Percentiles rank a stretch among this genome's conserved stretches.
Conservation (phyloP, 345 rosid species). For the Syzygium aromaticum region DNA sequence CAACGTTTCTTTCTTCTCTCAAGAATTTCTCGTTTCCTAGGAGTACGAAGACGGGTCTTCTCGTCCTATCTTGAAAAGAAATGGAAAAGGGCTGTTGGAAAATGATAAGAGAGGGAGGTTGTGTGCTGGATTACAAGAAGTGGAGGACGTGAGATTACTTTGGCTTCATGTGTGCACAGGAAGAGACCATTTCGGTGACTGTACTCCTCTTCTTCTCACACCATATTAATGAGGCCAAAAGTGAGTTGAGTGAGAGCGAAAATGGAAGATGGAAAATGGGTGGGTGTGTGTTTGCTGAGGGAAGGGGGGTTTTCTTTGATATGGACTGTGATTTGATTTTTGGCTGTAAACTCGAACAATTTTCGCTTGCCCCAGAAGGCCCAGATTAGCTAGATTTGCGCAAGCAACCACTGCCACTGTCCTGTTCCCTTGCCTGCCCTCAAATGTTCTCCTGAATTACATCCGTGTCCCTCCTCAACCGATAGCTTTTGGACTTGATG, state of each 20-base stretch:
- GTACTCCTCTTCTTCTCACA: background rate
- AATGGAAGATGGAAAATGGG: background rate
- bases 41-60: background rate
- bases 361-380: conserved; percentile 2
- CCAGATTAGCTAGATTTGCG: conserved; percentile 30
- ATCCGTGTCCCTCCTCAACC: background rate
- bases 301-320: background rate
- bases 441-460: background rate
- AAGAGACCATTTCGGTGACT: background rate
- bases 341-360: background rate
- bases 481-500: background rate
- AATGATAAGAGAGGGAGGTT: background rate
- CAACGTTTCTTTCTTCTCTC: background rate
- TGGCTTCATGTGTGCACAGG: background rate
- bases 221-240: background rate
- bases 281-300: background rate
- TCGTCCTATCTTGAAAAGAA: background rate
- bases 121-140: background rate
- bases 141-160: background rate
- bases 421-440: conserved; percentile 1
- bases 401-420: conserved; percentile 19
- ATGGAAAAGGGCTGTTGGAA: background rate
- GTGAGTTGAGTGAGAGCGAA: background rate
- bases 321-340: background rate
- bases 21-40: background rate